Evolutionary conservation across 495 filamentous ascomycete genomes (phyloP), one percentile per base, ranked within the genome.

Genomic region (Penicillium samsonianum): DNA sequence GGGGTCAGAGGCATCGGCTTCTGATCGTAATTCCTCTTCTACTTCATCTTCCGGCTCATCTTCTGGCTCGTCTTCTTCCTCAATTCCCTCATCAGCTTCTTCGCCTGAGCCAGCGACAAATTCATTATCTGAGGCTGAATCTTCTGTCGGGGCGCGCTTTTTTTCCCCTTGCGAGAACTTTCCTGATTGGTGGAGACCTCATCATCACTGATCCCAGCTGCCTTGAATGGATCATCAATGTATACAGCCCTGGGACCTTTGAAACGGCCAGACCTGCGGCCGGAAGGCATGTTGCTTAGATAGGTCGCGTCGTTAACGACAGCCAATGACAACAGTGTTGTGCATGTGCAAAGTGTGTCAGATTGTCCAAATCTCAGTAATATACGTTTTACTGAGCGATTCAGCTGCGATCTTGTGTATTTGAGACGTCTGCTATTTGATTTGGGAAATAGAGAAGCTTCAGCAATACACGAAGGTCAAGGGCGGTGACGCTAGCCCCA

Each of bases 261-360:
- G n/a, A 61, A 47, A 50, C 76, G 76, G 26, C 54, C 68, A 10
- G 76, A 79, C 57, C 73, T 71, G 65, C 76, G 76, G 25, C 63
- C 50, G 10, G 61, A 54, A 49, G 71, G 43, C 73, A 75, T 76
- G 12, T 59, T 55, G 42, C 11, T 42, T 31, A 28, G 23, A 31
- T 9, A 41, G 22, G 22, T 30, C 12, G 45, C 53, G 30, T 38
- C 20, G 45, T 40, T 25, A 19, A 42, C 12, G 38, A 31, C 26
- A 37, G 25, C 35, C 54, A 57, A 57, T 5, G 12, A 44, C 41
- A 35, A 17, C 25, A 23, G 38, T 30, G 7, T 12, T 31, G n/a
- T 30, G 25, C 19, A 26, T 43, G 38, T 17, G n/a, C 16, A 26
- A n/a, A 23, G 25, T 7, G 11, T 28, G 12, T n/a, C 25, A n/a